Base-by-base conservation (phyloP, 345 rosid species). In the Citrus hindsii region DNA sequence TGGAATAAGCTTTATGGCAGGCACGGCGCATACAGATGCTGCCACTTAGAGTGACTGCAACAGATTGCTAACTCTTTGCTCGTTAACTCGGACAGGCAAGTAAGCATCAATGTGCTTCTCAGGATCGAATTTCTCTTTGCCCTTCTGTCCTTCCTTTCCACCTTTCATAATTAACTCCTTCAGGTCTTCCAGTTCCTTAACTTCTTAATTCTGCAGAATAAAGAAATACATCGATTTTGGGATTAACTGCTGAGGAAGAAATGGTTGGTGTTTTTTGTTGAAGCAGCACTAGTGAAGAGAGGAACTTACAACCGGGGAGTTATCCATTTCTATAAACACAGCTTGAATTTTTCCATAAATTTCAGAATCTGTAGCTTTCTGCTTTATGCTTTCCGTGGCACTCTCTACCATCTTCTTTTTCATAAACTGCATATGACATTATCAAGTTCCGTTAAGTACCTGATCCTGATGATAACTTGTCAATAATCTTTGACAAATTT, bases 1-100 rank as follows among this genome's bases (percentile, higher is more conserved):
- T 0, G 97, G 98, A 75, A 93, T 89, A 72, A 75, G 86, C 82
- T 91, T 94, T 55, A 94, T 88, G 32, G 87, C 90, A 0, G 97
- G 95, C 85, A 88, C 81, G 0, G 93, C 98, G 16, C 67, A 77
- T 18, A 92, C 86, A 27, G 92, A 84, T 71, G 80, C 82, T 56
- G 85, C 97, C 65, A 94, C 92, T 14, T 93, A 84, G 8, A 90
- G 74, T 48, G 97, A 90, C 86, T 93, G 98, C 70, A 94, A 71
- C 16, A 93, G 73, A 85, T 93, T 93, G 84, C 95, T 94, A 4
- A 93, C 82, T 85, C 97, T 84, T 60, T 93, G 98, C 84, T 91
- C 98, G 27, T 91, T 94, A 24, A 94, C 97, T 68, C 94, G 82
- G 68, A 90, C 92, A 6, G 98, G 98, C 84, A 94, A 88, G 89